Evolutionary conservation across 2,329 filamentous ascomycete genomes (phyloP).

Genomic region (Microsporum canis): DNA sequence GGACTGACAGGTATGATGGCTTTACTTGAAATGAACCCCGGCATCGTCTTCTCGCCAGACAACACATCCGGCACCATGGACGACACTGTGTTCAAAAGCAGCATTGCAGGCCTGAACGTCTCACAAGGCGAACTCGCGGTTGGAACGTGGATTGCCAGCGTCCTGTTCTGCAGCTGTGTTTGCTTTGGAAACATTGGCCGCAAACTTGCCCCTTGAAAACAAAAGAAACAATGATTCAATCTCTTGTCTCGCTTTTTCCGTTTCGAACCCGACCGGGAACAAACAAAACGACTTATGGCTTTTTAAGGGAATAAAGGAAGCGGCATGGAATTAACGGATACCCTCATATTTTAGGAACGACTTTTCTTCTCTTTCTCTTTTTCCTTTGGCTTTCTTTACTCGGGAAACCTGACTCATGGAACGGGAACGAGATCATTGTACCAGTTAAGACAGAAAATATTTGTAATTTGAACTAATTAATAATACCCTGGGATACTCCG

Average conservation of each 20-base stretch:
- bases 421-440: not conserved
- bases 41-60: constrained; percentile 61
- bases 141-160: constrained; percentile 81
- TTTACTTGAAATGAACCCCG: constrained; percentile 63
- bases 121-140: constrained; percentile 34
- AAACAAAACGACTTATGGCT: not conserved
- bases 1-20: constrained; percentile 62
- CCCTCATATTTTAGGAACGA: not conserved
- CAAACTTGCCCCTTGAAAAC: constrained; percentile 38
- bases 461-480: not conserved
- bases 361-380: not conserved
- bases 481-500: not conserved
- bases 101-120: constrained; percentile 41
- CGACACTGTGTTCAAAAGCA: constrained; percentile 19
- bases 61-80: constrained; percentile 24
- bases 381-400: not conserved
- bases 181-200: constrained; percentile 95
- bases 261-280: not conserved
- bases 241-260: not conserved
- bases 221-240: not conserved
- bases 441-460: not conserved
- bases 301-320: not conserved
- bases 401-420: not conserved
- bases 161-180: constrained; percentile 86
- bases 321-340: not conserved